Base-by-base conservation (phyloP, 1,284 basidiomycete genomes). In the Sporisorium sorghi region DNA sequence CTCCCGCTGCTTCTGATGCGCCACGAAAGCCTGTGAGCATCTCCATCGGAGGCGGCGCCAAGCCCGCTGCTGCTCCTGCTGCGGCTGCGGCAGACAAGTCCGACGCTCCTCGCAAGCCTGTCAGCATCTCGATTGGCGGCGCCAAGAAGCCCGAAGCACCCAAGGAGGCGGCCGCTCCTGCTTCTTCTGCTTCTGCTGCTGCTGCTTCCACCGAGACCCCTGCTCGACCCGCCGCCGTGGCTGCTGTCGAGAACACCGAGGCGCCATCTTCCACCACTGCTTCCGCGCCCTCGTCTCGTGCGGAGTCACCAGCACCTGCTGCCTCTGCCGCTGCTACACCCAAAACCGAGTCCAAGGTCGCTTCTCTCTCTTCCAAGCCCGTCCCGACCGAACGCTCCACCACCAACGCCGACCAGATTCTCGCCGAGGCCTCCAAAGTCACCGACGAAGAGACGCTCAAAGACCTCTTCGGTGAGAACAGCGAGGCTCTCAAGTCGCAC, bases 401-500 rank as follows among this genome's bases (percentile, higher is more conserved):
- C 40, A 82, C 75, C 42, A 74, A 82, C 44, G 79, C 81, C 42
- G 82, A 80, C 51, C 81, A 80, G 70, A 78, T 83, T 54, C 73
- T 83, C 26, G 78, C 73, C 55, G 81, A 84, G 60, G 81, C 81
- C 21, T 64, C 72, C 63, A 75, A 80, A 65, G 74, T 76, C 15
- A 83, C 83, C 14, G 83, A 84, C 59, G 80, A 81, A 40, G 83
- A 84, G 71, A 84, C 83, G n/a, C 73, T 84, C 51, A 77, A 73
- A 48, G 83, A 84, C 47, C 69, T 84, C 32, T 84, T 83, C 32
- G 83, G 83, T 40, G 82, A 83, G 28, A 76, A 80, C 58, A 73
- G 70, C 26, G 80, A 80, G 21, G 73, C 77, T 9, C 62, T 84
- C 64, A 84, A 84, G 74, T 76, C 82, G 54, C 83, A 84, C 54